These are phyloP conservation scores for Trichoderma semiorbis DNA, from an alignment of 2,329 filamentous ascomycete genomes.

Conservation along the genomic window DNA sequence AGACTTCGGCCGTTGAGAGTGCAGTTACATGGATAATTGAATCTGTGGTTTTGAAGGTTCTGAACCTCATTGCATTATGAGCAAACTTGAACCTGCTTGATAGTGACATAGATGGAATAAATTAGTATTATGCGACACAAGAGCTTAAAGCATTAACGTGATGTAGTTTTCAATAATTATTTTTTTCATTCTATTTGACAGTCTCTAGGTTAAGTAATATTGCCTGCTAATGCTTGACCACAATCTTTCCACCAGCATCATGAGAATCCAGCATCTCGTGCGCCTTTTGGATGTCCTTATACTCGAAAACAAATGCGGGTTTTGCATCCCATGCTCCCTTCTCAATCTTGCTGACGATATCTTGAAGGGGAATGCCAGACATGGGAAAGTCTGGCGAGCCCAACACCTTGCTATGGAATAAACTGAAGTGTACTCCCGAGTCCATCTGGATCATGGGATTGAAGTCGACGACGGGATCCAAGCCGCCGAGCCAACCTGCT, in stretches of 20 bases:
- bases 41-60: background rate
- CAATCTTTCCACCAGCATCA: constrained; percentile 34
- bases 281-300: constrained; percentile 32
- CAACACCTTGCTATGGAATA: constrained; percentile 41
- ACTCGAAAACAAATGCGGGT: constrained; percentile 33
- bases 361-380: constrained; percentile 36
- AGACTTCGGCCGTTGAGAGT: background rate
- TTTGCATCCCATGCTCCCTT: constrained; percentile 32
- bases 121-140: background rate
- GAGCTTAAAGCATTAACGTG: background rate
- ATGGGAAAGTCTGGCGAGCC: constrained; percentile 36
- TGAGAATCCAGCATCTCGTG: constrained; percentile 34
- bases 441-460: constrained; percentile 45
- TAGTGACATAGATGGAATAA: background rate
- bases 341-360: constrained; percentile 38
- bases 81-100: background rate
- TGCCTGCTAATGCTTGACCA: constrained; percentile 23
- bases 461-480: constrained; percentile 36
- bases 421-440: constrained; percentile 43
- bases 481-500: constrained; percentile 24
- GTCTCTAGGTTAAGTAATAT: background rate
- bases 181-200: background rate
- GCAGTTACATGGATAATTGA: background rate
- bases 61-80: background rate
- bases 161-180: background rate